A percentile compares a stretch with the other conserved stretches of the same genome.
Conservation (phyloP, 208 protist species). For the Leishmania tarentolae region DNA sequence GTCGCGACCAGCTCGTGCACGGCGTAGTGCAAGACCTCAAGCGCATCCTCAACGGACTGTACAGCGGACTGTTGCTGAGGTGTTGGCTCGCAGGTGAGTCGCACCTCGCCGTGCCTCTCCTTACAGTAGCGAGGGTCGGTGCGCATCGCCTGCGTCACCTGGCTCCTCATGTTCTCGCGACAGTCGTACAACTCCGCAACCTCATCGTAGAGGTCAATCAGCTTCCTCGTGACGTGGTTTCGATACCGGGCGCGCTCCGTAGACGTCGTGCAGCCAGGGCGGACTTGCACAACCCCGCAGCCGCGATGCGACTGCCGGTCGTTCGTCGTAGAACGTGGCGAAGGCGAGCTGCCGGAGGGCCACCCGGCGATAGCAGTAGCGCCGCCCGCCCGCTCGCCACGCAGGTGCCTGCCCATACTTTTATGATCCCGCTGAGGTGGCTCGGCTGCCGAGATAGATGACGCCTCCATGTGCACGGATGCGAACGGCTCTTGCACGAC, state of each 20-base stretch:
- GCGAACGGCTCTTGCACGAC: background rate
- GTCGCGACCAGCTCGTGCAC: slow-evolving; percentile 60
- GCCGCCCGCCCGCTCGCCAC: background rate
- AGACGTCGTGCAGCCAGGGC: slow-evolving; percentile 25
- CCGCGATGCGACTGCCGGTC: slow-evolving; percentile 1
- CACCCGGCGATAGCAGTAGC: background rate
- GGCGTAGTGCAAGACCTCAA: slow-evolving; percentile 51
- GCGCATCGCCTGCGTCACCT: slow-evolving; percentile 69
- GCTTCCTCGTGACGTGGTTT: slow-evolving; percentile 52
- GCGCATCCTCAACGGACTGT: slow-evolving; percentile 26
- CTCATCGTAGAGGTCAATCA: slow-evolving; percentile 68
- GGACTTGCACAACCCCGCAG: slow-evolving; percentile 19
- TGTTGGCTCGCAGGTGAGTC: slow-evolving; percentile 39
- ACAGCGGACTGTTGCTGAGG: slow-evolving; percentile 67
- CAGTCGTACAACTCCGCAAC: slow-evolving; percentile 51
- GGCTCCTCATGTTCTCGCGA: slow-evolving; percentile 42
- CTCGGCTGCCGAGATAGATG: background rate
- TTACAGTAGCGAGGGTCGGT: slow-evolving; percentile 61
- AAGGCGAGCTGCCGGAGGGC: background rate
- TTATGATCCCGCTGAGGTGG: background rate
- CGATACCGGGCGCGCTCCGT: slow-evolving; percentile 45
- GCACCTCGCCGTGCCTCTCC: slow-evolving; percentile 45
- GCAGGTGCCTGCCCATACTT: background rate
- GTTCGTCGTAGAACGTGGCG: background rate
- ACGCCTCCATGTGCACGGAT: background rate